phyloP scores from a whole-genome alignment of 208 protist species.

The Leptomonas seymouri region DNA sequence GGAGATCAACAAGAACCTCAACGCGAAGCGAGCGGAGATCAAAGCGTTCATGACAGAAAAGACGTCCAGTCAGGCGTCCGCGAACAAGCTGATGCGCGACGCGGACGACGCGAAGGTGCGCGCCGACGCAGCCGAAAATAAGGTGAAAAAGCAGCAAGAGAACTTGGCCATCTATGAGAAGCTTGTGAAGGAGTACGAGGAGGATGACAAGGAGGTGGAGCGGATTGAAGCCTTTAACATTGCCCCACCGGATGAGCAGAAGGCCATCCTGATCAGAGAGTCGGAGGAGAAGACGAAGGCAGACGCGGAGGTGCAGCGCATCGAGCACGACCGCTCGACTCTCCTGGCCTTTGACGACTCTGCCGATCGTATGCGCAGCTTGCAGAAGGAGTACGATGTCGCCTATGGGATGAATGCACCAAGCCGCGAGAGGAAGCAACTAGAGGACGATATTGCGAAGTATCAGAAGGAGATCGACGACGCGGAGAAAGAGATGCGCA shows the following conservation, averaged over 20 bases:
- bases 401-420: conserved; percentile 36
- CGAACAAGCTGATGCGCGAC: conserved; percentile 31
- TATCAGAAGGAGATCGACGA: conserved; percentile 69
- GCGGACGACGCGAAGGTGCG: conserved; percentile 52
- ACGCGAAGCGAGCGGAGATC: conserved; percentile 45
- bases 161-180: conserved; percentile 35
- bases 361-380: conserved; percentile 18
- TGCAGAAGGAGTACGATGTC: conserved; percentile 60
- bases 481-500: conserved; percentile 46
- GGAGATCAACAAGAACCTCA: conserved; percentile 41
- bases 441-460: conserved; percentile 47
- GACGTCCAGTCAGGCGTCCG: conserved; percentile 23
- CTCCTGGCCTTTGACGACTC: conserved; percentile 26
- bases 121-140: conserved; percentile 42
- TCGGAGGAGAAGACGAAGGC: conserved; percentile 27
- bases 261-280: conserved; percentile 34
- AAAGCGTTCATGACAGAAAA: conserved; percentile 37
- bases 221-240: conserved; percentile 58
- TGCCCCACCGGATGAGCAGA: conserved; percentile 58
- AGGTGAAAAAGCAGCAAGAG: conserved; percentile 41
- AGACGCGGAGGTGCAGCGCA: conserved; percentile 32
- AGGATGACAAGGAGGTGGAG: conserved; percentile 47
- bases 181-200: conserved; percentile 32
- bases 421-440: conserved; percentile 44
- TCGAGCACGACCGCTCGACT: conserved; percentile 33